Evolutionary conservation across 1,284 basidiomycete genomes (phyloP), one percentile per base, ranked within the genome.

Genomic region (Clitocybe nebularis): DNA sequence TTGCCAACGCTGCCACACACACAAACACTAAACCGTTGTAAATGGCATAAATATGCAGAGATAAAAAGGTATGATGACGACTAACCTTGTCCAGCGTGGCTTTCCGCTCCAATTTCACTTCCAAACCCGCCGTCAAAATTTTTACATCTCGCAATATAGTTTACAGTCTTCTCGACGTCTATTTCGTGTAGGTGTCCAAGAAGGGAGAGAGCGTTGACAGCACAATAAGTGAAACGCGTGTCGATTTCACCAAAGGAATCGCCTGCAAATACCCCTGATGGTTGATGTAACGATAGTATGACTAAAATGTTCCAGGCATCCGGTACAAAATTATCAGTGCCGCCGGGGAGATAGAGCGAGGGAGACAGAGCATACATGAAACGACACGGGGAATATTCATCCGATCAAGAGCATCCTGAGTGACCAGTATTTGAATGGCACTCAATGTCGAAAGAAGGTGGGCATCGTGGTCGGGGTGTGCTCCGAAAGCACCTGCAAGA

Each of bases 41-140:
- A 22, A 40, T 32, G 3, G 36, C 21, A 11, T 21, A 26, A 16
- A 19, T 22, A 23, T 11, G 14, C 14, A 23, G 7, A 35, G 5
- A n/a, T 10, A 8, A 20, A 9, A 35, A 7, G 19, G 24, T 13
- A 29, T 17, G 3, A 17, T 7, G 16, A 39, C 10, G 17, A 57
- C 74, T 33, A 44, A 93, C 93, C 90, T 77, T 94, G 91, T 0
- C 77, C 89, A 5, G 93, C 82, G 66, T 98, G 95, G 50, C 86
- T 93, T 67, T 99, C 95, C 1, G 89, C 92, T 0, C 93, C 95
- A 6, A 80, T 74, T 14, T 71, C 66, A 28, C 75, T 81, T 8
- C 95, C 95, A 55, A 96, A 99, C 0, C 93, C 95, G 3, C 94
- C 94, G 60, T 99, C 95, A 59, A 93, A 95, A 62, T 99, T 99